Evolutionary conservation across 495 filamentous ascomycete species (phyloP).

Genomic region (Elasticomyces elasticus): DNA sequence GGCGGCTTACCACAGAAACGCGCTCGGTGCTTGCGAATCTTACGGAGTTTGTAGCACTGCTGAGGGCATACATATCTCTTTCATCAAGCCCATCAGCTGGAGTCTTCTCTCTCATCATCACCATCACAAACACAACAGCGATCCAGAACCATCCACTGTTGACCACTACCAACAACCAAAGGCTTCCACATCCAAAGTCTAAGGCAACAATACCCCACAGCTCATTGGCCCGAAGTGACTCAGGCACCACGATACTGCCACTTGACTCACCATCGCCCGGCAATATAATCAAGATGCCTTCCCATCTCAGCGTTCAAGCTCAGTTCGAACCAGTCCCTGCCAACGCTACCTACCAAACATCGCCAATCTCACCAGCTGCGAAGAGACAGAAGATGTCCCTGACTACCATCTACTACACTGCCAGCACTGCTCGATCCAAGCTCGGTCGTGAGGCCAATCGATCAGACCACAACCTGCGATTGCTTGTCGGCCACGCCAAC

Average conservation of each 20-base stretch:
- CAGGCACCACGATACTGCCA: constrained; percentile 11
- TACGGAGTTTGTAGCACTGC: background rate
- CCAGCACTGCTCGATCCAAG: constrained; percentile 91
- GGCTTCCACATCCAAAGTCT: background rate
- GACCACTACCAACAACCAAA: background rate
- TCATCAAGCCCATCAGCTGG: background rate
- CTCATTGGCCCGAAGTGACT: constrained; percentile 10
- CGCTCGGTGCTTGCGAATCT: no score
- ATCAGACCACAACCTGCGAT: constrained; percentile 85
- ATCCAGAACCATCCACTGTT: background rate
- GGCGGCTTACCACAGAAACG: no score
- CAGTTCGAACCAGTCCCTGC: constrained; percentile 20
- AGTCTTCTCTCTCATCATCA: background rate
- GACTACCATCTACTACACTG: constrained; percentile 95
- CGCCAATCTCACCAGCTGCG: constrained; percentile 34
- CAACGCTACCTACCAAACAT: constrained; percentile 14
- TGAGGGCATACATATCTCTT: background rate
- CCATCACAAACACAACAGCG: background rate
- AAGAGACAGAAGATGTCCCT: constrained; percentile 83
- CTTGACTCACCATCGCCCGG: constrained; percentile 15
- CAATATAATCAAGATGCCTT: constrained; percentile 23
- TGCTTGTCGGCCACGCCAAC: constrained; percentile 95
- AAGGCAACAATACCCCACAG: background rate
- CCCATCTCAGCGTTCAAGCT: constrained; percentile 21
- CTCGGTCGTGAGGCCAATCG: constrained; percentile 81